Evolutionary conservation across 2,329 filamentous ascomycete genomes (phyloP).

Genomic region (Byssothecium circinans): DNA sequence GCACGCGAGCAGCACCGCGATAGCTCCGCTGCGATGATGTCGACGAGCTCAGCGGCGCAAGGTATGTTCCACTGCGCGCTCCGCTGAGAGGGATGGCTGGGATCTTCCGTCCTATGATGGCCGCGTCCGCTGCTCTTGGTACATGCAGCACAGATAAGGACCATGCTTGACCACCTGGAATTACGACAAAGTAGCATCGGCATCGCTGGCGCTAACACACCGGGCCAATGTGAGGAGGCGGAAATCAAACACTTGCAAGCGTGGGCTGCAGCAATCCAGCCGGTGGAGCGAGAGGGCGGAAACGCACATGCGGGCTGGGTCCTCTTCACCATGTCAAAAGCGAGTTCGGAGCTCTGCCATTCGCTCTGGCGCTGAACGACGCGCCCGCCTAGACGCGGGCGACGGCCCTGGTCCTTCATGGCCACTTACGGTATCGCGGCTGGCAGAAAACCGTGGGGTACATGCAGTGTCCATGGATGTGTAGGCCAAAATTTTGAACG

Average conservation of each 20-base stretch:
- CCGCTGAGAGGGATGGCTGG: constrained; percentile 28
- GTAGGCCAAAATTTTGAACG: constrained; percentile 33
- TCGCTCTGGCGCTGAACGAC: constrained; percentile 20
- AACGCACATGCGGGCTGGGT: constrained; percentile 24
- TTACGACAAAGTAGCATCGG: constrained; percentile 36
- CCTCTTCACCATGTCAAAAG: no score
- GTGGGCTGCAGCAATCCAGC: constrained; percentile 38
- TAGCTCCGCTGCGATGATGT: constrained; percentile 21
- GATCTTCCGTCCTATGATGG: constrained; percentile 30
- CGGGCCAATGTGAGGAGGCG: constrained; percentile 31
- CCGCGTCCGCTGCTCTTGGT: constrained; percentile 16
- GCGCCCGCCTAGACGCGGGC: constrained; percentile 27
- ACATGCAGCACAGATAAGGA: constrained; percentile 32
- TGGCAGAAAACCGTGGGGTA: constrained; percentile 45
- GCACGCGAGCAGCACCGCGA: constrained; percentile 1
- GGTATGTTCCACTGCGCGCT: constrained; percentile 12
- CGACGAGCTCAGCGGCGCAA: constrained; percentile 17
- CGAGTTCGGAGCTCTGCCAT: no score
- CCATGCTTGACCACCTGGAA: constrained; percentile 35
- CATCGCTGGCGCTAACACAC: constrained; percentile 16
- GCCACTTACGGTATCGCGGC: constrained; percentile 26
- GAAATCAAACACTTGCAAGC: constrained; percentile 27
- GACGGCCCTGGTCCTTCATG: constrained; percentile 19
- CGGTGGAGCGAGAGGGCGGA: constrained; percentile 33
- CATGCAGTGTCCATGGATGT: no score